These are phyloP conservation scores for Leucocoprinus leucothites DNA, from an alignment of 768 basidiomycete genomes.

Conservation along the genomic window DNA sequence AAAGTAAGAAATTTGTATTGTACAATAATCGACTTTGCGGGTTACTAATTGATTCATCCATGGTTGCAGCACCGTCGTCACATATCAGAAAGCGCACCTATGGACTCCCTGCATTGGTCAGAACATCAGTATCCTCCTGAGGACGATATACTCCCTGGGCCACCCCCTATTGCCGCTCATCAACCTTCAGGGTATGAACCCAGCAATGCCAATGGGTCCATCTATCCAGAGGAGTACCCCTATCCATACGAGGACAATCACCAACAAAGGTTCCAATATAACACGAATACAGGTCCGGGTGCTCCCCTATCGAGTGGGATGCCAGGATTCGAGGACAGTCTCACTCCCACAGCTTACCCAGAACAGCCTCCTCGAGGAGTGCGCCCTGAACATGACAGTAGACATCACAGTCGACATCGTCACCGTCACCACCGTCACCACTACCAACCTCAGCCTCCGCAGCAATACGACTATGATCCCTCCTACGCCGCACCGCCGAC, in stretches of 20 bases:
- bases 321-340: not conserved
- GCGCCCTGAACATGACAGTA: not conserved
- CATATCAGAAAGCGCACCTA: not conserved
- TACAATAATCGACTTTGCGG: not conserved
- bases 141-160: constrained; percentile 8
- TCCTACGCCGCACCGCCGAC: constrained; percentile 6
- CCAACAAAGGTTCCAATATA: constrained; percentile 8
- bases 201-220: not conserved
- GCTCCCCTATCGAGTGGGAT: not conserved
- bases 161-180: not conserved
- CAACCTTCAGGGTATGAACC: not conserved
- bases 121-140: constrained; percentile 2
- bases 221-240: constrained; percentile 8
- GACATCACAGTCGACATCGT: not conserved
- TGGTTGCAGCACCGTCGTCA: constrained; percentile 4
- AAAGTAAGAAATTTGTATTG: not conserved
- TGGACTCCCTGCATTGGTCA: not conserved
- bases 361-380: constrained; percentile 1
- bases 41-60: not conserved
- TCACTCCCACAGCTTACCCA: not conserved
- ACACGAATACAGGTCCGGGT: not conserved
- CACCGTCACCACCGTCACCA: constrained; percentile 9
- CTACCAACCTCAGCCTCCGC: not conserved
- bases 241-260: constrained; percentile 9
- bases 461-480: constrained; percentile 4